Evolutionary conservation across 169 alveolate species (phyloP), one percentile per base, ranked within the genome.

Genomic region (Cryptosporidium andersoni): DNA sequence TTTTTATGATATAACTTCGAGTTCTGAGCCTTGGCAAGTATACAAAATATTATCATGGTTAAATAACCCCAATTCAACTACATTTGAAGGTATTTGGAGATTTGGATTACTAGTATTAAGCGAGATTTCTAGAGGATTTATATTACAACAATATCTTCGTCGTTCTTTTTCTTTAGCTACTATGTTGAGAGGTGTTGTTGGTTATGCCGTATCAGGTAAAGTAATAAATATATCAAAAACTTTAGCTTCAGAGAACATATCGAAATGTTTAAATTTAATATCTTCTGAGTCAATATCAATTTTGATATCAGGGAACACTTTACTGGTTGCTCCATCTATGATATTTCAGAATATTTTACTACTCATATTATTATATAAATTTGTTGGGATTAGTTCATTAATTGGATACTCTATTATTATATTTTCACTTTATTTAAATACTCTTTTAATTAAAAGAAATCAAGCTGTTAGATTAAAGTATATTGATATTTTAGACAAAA

Each of bases 101-200:
- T 74, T 74, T 37, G 4, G 25, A 16, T 42, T 60, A 25, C 40
- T 74, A 25, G 85, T 74, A 6, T 14, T 74, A 25, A 58, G 67
- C 36, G 85, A 74, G 39, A 43, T 74, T 11, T n/a, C 60, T 40
- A 58, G 49, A 16, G 85, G 85, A 25, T 74, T 63, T 34, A 56
- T 74, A 2, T 53, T 74, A 36, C 85, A 74, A 43, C 85, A 74
- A 62, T 74, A 74, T 51, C 60, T 74, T 8, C 55, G 85, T 58
- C 39, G 67, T 16, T 74, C 85, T 16, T 74, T 74, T 64, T 58
- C 74, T 47, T 51, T 74, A 4, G 40, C 85, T 12, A 40, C 60
- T 39, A 74, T 74, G 85, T 60, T 74, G n/a, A 74, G 60, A 48
- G 85, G 85, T 6, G 85, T 74, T 42, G 45, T 74, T 66, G 60